Evolutionary conservation across 179 eudicot genomes (phyloP).

Genomic region (Pouteria campechiana): DNA sequence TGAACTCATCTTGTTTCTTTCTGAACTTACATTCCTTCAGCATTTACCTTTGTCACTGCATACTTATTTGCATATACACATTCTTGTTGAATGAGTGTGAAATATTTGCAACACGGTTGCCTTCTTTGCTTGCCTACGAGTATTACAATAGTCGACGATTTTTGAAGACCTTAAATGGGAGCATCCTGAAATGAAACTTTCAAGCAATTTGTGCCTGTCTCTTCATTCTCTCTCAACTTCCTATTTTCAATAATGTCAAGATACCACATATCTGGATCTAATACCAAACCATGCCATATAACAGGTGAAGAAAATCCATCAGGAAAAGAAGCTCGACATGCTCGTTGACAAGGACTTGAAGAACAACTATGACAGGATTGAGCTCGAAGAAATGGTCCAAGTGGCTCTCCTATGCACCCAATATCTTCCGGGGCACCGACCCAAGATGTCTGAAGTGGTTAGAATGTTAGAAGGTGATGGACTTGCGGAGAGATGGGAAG

Average conservation of each 20-base stretch:
- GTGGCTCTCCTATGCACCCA: constrained; percentile 81
- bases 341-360: constrained; percentile 70
- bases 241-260: no score
- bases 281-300: no score
- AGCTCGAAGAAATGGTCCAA: constrained; percentile 81
- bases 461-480: constrained; percentile 95
- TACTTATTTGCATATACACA: no score
- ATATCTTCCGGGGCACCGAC: constrained; percentile 57
- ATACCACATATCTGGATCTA: no score
- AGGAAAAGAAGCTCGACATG: constrained; percentile 68
- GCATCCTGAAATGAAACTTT: no score
- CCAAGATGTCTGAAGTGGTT: constrained; percentile 85
- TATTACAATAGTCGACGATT: no score
- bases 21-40: not conserved
- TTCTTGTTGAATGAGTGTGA: not conserved
- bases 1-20: not conserved
- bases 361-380: constrained; percentile 44
- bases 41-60: no score
- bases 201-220: no score
- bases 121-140: not conserved
- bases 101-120: not conserved
- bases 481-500: constrained; percentile 88
- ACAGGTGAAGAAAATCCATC: constrained; percentile 78
- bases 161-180: no score
- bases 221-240: no score